Conservation (phyloP, 345 rosid species). For the Toxicodendron radicans region DNA sequence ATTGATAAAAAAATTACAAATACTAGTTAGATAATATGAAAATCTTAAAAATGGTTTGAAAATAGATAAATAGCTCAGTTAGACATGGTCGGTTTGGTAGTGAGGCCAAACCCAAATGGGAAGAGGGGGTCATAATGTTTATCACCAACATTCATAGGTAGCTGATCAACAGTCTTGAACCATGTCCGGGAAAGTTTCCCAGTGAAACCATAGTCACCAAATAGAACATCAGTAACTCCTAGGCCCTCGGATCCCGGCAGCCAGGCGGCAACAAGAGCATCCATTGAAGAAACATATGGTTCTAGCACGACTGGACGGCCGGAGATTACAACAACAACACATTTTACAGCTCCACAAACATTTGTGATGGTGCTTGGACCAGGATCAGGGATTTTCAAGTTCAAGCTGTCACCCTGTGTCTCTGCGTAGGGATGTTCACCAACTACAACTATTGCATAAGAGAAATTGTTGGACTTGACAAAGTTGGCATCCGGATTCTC, state of each 20-base stretch:
- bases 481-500: constrained; percentile 35
- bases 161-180: constrained; percentile 70
- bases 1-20: neutral
- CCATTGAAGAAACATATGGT: constrained; percentile 32
- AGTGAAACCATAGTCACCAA: constrained; percentile 50
- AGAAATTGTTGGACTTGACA: constrained; percentile 43
- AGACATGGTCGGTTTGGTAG: constrained; percentile 19
- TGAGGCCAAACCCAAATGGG: constrained; percentile 66
- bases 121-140: constrained; percentile 56
- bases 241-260: constrained; percentile 58
- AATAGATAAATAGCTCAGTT: neutral
- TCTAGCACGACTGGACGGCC: constrained; percentile 54
- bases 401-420: constrained; percentile 43
- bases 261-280: constrained; percentile 56
- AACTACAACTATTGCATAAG: constrained; percentile 44
- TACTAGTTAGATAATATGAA: neutral
- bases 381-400: constrained; percentile 40
- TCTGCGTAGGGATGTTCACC: constrained; percentile 54
- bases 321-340: constrained; percentile 41
- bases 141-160: constrained; percentile 75
- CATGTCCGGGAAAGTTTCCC: constrained; percentile 61
- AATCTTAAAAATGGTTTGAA: neutral
- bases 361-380: constrained; percentile 39
- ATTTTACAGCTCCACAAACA: constrained; percentile 45
- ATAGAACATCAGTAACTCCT: constrained; percentile 50